Evolutionary conservation across 441 rosid genomes (phyloP), one percentile per base, ranked within the genome.

Genomic region (Pelargonium australe): DNA sequence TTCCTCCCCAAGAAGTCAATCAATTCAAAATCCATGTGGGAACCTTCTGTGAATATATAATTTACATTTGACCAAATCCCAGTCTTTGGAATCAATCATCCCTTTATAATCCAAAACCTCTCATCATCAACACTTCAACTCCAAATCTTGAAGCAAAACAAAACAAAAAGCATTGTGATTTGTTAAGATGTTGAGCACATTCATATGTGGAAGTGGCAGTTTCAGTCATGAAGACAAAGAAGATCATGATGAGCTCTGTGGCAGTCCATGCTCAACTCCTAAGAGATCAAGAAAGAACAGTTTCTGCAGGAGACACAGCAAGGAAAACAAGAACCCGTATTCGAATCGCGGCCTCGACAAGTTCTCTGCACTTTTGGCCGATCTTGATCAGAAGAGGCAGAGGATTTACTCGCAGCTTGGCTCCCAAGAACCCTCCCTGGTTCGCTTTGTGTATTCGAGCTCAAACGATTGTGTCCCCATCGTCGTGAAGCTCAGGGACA

Each of bases 321-420:
- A 70, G 67, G 45, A 75, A 4, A 77, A 40, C 79, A 86, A 83
- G 67, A 91, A 91, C 87, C 97, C 96, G 0, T 91, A 84, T 73
- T 83, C 92, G 9, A 55, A 66, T 3, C 90, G 84, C 9, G 94
- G 97, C 16, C 90, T 84, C 0, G 96, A 89, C 65, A 87, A 83
- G 73, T 91, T 91, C 79, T 84, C 88, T 9, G 84, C 85, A 11
- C 94, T 87, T 70, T 53, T 87, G 64, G 77, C 88, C 0, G 86
- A 85, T 1, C 87, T 91, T 1, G 88, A 86, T 53, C 84, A 84
- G 80, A 87, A 87, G 78, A 80, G 78, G 73, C 85, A 82, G 72
- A 67, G 72, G 85, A 87, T 91, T 4, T 85, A 83, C 76, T 81
- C 92, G 0, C 78, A 81, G 64, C 68, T 73, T 60, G 86, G 82